A percentile compares a stretch with the other conserved stretches of the same genome.
phyloP scores from a whole-genome alignment of 192 early-diverging fungal genomes.

The Diversispora eburnea region DNA sequence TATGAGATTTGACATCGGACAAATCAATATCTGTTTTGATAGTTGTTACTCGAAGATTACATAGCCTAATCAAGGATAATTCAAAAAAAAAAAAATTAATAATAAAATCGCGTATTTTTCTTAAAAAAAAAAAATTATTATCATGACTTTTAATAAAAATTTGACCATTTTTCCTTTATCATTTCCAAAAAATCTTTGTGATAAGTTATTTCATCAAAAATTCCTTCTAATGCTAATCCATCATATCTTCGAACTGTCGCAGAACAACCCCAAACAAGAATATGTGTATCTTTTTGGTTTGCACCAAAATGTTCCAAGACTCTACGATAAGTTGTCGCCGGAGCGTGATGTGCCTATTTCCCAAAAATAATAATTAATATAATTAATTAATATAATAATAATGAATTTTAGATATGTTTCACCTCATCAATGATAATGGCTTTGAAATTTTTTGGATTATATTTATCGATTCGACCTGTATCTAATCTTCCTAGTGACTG shows the following conservation, averaged over 20 bases:
- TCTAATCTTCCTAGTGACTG: conserved; percentile 59
- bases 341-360: conserved; percentile 81
- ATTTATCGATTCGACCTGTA: conserved; percentile 51
- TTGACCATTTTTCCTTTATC: conserved; percentile 76
- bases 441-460: conserved; percentile 79
- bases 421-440: conserved; percentile 85
- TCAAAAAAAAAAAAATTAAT: neutral
- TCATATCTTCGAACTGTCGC: conserved; percentile 87
- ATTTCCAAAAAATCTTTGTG: conserved; percentile 73
- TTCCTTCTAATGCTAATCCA: conserved; percentile 56
- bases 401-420: neutral
- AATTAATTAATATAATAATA: conserved; percentile 10
- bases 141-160: neutral
- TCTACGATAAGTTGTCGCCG: conserved; percentile 67
- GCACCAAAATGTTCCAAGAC: conserved; percentile 72
- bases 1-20: conserved; percentile 41
- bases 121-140: neutral
- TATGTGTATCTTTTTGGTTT: conserved; percentile 39
- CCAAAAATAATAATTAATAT: neutral
- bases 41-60: conserved; percentile 58
- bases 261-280: conserved; percentile 91
- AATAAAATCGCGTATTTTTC: no score
- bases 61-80: conserved; percentile 46
- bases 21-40: conserved; percentile 60
- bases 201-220: conserved; percentile 79